phyloP scores from a whole-genome alignment of 2,329 filamentous ascomycete species.

The Aspergillus chevalieri region DNA sequence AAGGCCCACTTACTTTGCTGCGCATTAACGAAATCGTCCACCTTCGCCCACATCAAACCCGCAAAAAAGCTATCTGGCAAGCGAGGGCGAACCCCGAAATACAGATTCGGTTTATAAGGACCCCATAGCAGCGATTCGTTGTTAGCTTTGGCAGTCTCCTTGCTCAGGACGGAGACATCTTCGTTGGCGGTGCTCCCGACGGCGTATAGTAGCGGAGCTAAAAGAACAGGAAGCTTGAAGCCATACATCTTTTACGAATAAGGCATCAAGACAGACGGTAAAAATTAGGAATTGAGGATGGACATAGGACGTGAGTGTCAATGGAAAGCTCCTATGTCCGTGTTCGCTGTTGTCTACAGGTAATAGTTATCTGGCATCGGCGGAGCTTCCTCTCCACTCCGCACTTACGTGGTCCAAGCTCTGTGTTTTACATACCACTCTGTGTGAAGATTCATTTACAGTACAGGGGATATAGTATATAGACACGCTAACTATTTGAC shows the following conservation, averaged over 20 bases:
- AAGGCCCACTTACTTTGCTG: constrained; percentile 60
- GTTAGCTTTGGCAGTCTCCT: constrained; percentile 43
- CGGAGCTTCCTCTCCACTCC: constrained; percentile 20
- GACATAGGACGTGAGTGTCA: constrained; percentile 6
- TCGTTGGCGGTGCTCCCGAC: constrained; percentile 22
- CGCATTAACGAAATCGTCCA: constrained; percentile 69
- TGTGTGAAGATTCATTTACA: background rate
- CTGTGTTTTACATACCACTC: background rate
- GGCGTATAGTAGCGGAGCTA: constrained; percentile 22
- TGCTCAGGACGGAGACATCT: constrained; percentile 30
- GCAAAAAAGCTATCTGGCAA: constrained; percentile 74
- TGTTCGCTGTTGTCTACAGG: constrained; percentile 3
- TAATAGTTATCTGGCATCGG: constrained; percentile 17
- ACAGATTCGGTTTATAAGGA: constrained; percentile 86
- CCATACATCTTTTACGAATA: constrained; percentile 25
- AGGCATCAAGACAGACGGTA: constrained; percentile 12
- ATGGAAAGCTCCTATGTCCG: constrained; percentile 7
- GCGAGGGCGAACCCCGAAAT: constrained; percentile 82
- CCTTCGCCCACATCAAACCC: constrained; percentile 80
- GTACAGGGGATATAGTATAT: background rate
- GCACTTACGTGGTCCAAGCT: constrained; percentile 31
- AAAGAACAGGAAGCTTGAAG: constrained; percentile 20
- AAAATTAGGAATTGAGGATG: constrained; percentile 9
- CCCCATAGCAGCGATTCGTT: constrained; percentile 94
- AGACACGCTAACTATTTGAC: background rate